Evolutionary conservation across 495 filamentous ascomycete genomes (phyloP).

Genomic region (Podospora conica): DNA sequence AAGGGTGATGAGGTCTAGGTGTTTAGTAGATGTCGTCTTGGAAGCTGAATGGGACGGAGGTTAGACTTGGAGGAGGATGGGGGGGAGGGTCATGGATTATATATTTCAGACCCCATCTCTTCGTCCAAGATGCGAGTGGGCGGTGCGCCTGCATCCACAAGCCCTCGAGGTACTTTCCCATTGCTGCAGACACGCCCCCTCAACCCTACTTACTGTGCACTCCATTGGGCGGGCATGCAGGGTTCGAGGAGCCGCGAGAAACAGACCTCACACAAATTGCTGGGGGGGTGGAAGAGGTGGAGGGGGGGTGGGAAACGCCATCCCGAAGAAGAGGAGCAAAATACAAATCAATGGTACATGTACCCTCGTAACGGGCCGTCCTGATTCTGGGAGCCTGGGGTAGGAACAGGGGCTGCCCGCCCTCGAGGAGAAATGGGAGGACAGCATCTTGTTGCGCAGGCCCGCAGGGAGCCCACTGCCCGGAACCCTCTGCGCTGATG

Average conservation of each 20-base stretch:
- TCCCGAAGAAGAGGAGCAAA: background rate
- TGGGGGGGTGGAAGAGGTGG: constrained; percentile 1
- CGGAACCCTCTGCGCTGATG: constrained; percentile 6
- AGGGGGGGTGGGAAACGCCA: background rate
- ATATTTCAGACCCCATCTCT: constrained; percentile 12
- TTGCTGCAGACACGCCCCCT: background rate
- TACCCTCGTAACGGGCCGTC: background rate
- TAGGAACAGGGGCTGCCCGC: background rate
- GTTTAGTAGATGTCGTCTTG: background rate
- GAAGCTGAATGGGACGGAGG: constrained; percentile 3
- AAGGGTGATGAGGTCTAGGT: background rate
- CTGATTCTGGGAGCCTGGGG: constrained; percentile 7
- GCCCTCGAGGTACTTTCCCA: background rate
- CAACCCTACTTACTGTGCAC: background rate
- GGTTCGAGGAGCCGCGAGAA: constrained; percentile 4
- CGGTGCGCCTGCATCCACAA: constrained; percentile 10
- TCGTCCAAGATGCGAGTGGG: background rate
- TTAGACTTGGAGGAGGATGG: constrained; percentile 1
- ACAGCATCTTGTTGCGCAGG: background rate
- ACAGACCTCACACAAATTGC: background rate
- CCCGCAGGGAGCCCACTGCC: background rate
- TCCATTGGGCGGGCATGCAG: constrained; percentile 8
- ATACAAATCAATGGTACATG: constrained; percentile 5
- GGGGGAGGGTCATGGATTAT: constrained; percentile 13
- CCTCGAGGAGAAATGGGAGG: background rate